These are phyloP conservation scores for Tilletiaria anomala DNA, from an alignment of 1,284 basidiomycete genomes.

Conservation along the genomic window DNA sequence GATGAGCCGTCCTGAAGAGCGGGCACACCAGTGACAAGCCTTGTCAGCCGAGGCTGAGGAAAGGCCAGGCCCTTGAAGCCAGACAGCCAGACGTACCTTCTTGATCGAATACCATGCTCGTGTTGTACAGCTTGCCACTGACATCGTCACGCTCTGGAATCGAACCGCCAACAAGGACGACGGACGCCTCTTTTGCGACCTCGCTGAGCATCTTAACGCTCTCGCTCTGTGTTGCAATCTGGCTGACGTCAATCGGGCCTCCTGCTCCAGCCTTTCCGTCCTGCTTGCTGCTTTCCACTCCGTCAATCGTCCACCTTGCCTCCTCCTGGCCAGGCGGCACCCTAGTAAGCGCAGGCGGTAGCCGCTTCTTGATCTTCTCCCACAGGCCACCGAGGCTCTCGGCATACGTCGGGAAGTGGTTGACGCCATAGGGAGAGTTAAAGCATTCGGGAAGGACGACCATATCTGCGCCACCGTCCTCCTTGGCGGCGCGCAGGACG, in stretches of 20 bases:
- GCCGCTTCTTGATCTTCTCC: slow-evolving; percentile 21
- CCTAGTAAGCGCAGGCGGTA: slow-evolving; percentile 41
- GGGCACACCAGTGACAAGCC: background rate
- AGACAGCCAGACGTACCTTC: slow-evolving; percentile 47
- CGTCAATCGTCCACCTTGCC: slow-evolving; percentile 5
- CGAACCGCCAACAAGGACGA: slow-evolving; percentile 77
- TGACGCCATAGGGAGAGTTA: slow-evolving; percentile 87
- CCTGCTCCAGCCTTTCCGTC: no score
- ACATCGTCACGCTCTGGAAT: slow-evolving; percentile 31
- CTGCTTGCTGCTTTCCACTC: slow-evolving; percentile 9
- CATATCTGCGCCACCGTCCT: slow-evolving; percentile 19
- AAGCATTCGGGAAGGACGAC: slow-evolving; percentile 66
- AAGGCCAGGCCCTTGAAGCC: background rate
- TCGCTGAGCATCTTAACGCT: slow-evolving; percentile 68
- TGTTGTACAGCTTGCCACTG: slow-evolving; percentile 34
- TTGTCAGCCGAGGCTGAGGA: background rate
- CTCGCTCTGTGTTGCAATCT: slow-evolving; percentile 48
- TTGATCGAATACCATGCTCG: slow-evolving; percentile 58
- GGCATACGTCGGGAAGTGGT: slow-evolving; percentile 41
- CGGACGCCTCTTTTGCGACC: slow-evolving; percentile 62
- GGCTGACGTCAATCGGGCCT: slow-evolving; percentile 47
- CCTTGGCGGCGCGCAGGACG: slow-evolving; percentile 8
- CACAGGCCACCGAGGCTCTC: slow-evolving; percentile 30
- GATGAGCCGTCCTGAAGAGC: slow-evolving; percentile 57
- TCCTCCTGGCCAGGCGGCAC: background rate